Evolutionary conservation across 495 filamentous ascomycete genomes (phyloP).

Genomic region (Xylaria flabelliformis): DNA sequence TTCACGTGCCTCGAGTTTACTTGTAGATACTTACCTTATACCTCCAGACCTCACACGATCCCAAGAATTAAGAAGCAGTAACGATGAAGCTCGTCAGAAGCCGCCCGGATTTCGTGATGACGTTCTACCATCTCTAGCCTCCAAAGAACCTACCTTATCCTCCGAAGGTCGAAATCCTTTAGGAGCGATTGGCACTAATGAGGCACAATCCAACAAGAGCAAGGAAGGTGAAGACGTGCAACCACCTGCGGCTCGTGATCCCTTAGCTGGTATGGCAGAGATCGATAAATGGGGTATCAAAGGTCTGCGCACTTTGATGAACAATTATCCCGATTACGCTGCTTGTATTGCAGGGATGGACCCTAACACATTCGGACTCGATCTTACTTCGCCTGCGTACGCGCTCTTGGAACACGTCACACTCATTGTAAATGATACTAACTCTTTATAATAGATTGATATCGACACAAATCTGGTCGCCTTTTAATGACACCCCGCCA

Average conservation of each 20-base stretch:
- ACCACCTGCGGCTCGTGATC: slow-evolving; percentile 53
- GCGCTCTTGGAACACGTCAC: slow-evolving; percentile 32
- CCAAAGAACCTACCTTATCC: slow-evolving; percentile 41
- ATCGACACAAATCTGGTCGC: slow-evolving; percentile 61
- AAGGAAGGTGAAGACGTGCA: slow-evolving; percentile 50
- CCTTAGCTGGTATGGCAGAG: slow-evolving; percentile 76
- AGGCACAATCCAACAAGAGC: slow-evolving; percentile 46
- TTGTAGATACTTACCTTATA: slow-evolving; percentile 19
- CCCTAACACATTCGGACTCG: slow-evolving; percentile 75
- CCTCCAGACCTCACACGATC: slow-evolving; percentile 41
- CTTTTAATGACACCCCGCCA: slow-evolving; percentile 73
- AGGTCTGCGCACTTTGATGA: slow-evolving; percentile 79
- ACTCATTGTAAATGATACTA: background rate
- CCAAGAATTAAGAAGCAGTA: slow-evolving; percentile 49
- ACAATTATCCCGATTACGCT: slow-evolving; percentile 76
- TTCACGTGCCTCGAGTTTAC: background rate
- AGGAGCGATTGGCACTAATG: slow-evolving; percentile 54
- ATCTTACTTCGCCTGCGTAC: slow-evolving; percentile 81
- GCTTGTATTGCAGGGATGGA: slow-evolving; percentile 80
- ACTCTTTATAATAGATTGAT: slow-evolving; percentile 37
- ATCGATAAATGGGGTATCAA: slow-evolving; percentile 82
- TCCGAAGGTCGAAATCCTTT: slow-evolving; percentile 45
- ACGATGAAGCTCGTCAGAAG: slow-evolving; percentile 52
- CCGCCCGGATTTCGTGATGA: slow-evolving; percentile 51
- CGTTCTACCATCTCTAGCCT: slow-evolving; percentile 40